Evolutionary conservation across 495 filamentous ascomycete species (phyloP).

Genomic region (Xylaria telfairii): DNA sequence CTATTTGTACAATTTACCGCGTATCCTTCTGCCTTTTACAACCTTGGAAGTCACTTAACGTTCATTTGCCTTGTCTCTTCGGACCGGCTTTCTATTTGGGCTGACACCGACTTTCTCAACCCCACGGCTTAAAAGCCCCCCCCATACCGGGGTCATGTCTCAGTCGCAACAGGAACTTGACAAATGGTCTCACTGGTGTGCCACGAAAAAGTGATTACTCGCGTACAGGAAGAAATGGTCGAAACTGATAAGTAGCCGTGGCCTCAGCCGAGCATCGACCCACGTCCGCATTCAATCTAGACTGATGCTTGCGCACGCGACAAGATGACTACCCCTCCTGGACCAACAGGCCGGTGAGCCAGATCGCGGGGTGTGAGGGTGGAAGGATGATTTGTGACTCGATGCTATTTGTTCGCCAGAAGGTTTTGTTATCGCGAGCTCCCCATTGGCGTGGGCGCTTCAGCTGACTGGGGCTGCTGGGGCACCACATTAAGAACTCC

Average conservation of each 20-base stretch:
- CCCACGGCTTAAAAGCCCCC: slow-evolving; percentile 12
- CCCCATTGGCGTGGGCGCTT: slow-evolving; percentile 10
- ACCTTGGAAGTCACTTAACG: neutral
- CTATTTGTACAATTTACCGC: neutral
- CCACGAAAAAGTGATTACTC: neutral
- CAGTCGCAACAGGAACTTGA: slow-evolving; percentile 2
- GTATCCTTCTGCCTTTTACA: neutral
- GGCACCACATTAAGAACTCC: neutral
- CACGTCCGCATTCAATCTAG: neutral
- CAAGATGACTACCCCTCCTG: slow-evolving; percentile 9
- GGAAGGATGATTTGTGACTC: slow-evolving; percentile 13
- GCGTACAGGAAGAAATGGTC: neutral
- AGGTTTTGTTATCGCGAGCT: slow-evolving; percentile 16
- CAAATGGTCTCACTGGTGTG: slow-evolving; percentile 9
- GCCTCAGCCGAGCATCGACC: neutral
- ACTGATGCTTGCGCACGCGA: slow-evolving; percentile 12
- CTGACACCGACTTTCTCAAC: neutral
- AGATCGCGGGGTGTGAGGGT: slow-evolving; percentile 22
- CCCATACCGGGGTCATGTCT: neutral
- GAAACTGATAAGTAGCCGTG: neutral
- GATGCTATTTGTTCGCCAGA: slow-evolving; percentile 18
- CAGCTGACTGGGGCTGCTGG: slow-evolving; percentile 17
- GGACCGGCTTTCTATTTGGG: neutral
- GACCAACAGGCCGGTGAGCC: slow-evolving; percentile 5
- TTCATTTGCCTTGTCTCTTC: neutral